phyloP scores from a whole-genome alignment of 2,329 filamentous ascomycete genomes.

The Diaporthe nobilis region DNA sequence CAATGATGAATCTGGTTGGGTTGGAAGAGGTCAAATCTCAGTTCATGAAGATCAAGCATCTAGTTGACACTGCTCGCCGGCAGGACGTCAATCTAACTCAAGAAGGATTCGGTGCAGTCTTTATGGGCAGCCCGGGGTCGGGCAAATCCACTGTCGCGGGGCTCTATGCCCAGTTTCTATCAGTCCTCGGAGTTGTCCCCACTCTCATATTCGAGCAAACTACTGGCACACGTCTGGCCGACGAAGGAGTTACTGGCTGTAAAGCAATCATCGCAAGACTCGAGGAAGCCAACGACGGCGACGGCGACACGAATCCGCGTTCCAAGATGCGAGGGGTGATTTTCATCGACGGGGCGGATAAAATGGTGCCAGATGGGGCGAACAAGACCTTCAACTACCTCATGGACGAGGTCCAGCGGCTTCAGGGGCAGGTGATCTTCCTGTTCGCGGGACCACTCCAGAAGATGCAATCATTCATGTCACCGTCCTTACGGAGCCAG shows the following conservation, averaged over 20 bases:
- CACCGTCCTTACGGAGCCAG: background rate
- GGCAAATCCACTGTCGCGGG: background rate
- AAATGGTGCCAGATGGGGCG: background rate
- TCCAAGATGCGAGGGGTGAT: background rate
- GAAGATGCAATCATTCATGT: background rate
- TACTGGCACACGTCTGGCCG: background rate
- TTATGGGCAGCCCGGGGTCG: background rate
- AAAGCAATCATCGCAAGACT: background rate
- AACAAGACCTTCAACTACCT: background rate
- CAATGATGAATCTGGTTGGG: background rate
- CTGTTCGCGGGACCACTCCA: background rate
- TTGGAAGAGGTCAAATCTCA: background rate
- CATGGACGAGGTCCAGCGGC: background rate
- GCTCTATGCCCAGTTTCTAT: background rate
- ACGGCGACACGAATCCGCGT: background rate
- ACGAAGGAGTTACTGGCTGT: background rate
- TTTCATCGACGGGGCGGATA: background rate
- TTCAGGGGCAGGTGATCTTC: background rate
- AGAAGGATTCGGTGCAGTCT: background rate
- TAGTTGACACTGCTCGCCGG: background rate
- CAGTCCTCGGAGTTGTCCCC: background rate
- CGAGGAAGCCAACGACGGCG: no score
- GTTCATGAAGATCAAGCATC: background rate
- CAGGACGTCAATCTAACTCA: background rate
- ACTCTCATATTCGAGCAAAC: background rate